Base-by-base conservation (phyloP, 768 basidiomycete species). In the Termitomyces sp. region DNA sequence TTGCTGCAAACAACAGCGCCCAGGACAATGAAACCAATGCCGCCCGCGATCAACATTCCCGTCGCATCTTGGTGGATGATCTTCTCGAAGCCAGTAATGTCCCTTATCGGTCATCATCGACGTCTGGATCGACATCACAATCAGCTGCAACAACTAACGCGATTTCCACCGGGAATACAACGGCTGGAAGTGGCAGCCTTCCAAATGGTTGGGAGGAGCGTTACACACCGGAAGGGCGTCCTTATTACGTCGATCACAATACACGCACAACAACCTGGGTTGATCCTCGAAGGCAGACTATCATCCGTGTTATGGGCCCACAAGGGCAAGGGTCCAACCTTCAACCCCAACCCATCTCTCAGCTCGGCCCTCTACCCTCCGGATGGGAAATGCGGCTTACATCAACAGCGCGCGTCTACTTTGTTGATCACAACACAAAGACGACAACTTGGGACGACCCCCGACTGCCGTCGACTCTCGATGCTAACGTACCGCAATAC, bases 331-430 rank as follows among this genome's bases (percentile, higher is more conserved):
- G 89, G 61, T 75, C 93, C 16, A 83, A 89, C 5, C 77, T 94
- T 27, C 95, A 98, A 69, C 93, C 94, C 9, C 95, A 98, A 70
- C 89, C 94, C 10, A 96, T 98, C 55, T 91, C 92, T 11, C 96
- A 98, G 68, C 88, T 99, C 23, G 97, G 97, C 3, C 97, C 97
- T 28, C 73, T 99, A 21, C 97, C 97, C 4, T 94, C 91, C 41
- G 97, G 97, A 54, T 99, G 97, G 97, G 97, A 99, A 73, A 99
- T 99, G 97, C 92, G 97, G 45, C 88, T 99, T 52, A 99, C 97
- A 6, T 88, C 91, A 3, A 98, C 97, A 1, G 96, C 97, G 1
- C 88, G 97, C 47, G 97, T 99, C 7, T 99, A 99, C 78, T 99
- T 99, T 68, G 97, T 99, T 52, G 97, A 99, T 71, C 97, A 99